Base-by-base conservation (phyloP, 129 eudicot genomes). In the Ambrosia trifida region DNA sequence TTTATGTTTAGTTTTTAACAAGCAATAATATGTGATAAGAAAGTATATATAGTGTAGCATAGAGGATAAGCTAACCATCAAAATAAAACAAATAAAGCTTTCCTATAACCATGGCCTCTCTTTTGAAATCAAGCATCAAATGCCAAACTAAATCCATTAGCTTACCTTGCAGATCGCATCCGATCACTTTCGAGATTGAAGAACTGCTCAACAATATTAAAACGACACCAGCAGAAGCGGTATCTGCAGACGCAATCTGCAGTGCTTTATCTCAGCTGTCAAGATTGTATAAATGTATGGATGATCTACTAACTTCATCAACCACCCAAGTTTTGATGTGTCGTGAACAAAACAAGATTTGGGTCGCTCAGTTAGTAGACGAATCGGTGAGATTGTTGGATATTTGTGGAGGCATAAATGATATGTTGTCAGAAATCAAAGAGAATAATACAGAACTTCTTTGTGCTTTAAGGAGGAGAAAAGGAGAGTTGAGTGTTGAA, bases 131-230 rank as follows among this genome's bases (percentile, higher is more conserved):
- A 52, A 54, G 83, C 69, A 45, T 61, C 36, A 76, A 44, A 83
- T 44, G 20, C 47, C 76, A 53, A 44, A 40, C 66, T 11, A 81
- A 87, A 73, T 88, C 91, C 44, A 76, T 85, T 16, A 85, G 95
- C 46, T 62, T 88, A 36, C 95, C 95, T 35, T 78, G 85, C 40
- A 78, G 85, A 68, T 72, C 76, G 9, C 86, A 88, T 38, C 84
- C 86, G 14, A 63, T 52, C 8, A 53, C 82, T 33, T 51, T 70
- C 9, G 63, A 40, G 14, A 57, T 80, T 14, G 82, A 85, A 65
- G 41, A 66, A 18, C 72, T 73, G 18, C 30, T 88, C 52, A 64
- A 80, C 58, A 76, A 73, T 70, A 77, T 83, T 18, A 85, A 84
- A 67, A 59, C 68, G 31, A 56, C 72, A 5, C 4, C 13, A 50